A percentile compares a stretch with the other conserved stretches of the same genome.
Conservation (phyloP, 2,329 filamentous ascomycete genomes). For the Diaporthe vexans region DNA sequence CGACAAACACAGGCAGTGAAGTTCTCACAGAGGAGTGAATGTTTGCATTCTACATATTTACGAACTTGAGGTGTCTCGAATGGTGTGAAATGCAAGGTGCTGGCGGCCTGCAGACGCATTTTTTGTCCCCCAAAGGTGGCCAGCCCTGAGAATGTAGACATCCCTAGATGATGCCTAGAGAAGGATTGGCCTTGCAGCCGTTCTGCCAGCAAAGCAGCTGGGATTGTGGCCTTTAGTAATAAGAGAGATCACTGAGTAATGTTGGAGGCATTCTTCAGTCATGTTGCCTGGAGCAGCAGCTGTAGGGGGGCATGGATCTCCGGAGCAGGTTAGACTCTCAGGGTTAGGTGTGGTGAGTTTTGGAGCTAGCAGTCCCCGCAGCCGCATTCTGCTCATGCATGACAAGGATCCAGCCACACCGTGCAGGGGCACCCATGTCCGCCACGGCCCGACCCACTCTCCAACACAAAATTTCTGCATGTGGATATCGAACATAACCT, state of each 20-base stretch:
- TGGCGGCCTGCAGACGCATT: not conserved
- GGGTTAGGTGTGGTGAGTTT: not conserved
- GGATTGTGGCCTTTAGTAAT: too few species aligned
- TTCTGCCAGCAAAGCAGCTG: not conserved
- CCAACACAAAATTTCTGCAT: not conserved
- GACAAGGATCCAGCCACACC: not conserved
- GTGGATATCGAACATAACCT: slow-evolving; percentile 1
- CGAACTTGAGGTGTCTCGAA: not conserved
- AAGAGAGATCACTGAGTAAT: not conserved
- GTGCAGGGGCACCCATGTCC: not conserved
- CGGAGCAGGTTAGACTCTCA: not conserved
- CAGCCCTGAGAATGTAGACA: not conserved
- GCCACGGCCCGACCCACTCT: slow-evolving; percentile 12
- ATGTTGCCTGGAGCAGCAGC: not conserved
- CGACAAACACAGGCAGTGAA: slow-evolving; percentile 9
- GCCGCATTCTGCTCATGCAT: not conserved
- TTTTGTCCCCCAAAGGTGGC: not conserved
- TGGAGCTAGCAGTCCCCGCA: not conserved
- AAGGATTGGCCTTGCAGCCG: too few species aligned
- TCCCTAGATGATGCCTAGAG: not conserved
- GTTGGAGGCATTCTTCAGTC: not conserved
- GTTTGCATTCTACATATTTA: not conserved
- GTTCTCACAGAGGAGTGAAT: not conserved
- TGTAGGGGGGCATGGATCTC: too few species aligned
- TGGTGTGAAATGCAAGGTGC: not conserved